Base-by-base conservation (phyloP, 1,284 basidiomycete genomes). In the Earliella scabrosa region DNA sequence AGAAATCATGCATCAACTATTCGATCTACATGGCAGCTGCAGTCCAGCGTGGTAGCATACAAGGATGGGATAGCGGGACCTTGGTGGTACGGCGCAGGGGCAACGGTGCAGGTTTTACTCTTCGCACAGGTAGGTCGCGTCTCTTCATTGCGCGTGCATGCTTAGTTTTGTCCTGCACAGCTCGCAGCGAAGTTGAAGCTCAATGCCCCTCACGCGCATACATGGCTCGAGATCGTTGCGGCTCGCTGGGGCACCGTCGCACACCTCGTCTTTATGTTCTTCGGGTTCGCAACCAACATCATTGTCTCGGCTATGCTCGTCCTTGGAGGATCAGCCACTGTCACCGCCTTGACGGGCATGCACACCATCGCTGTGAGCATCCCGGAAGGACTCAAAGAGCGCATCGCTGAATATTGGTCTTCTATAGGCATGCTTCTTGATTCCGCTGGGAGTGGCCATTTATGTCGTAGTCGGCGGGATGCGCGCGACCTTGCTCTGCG, bases 41-140 rank as follows among this genome's bases (percentile, higher is more conserved):
- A 92, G 80, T 89, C 87, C 46, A 90, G 87, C 63, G 89, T 90
- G 2, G 86, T 93, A 2, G 90, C 86, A 0, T 96, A 95, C 73
- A 89, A 88, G 69, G 93, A 87, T 65, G 93, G 93, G 57, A 82
- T 85, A 71, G 82, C 77, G 2, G 78, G 77, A 4, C 75, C 77
- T 0, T 80, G 77, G 75, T 80, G 78, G 75, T 79, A 79, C 58
- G 77, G 75, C 9, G 72, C 77, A 10, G 77, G 77, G 24, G 76
- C 72, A 39, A 82, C 79, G 0, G 76, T 83, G 6, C 83, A 85
- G 60, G 81, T 85, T 26, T 69, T 85, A 11, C 71, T 84, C 9
- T 83, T 83, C 61, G 63, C 68, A 52, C 63, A 73, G 69, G 74
- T 75, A 39, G 9, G 71, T n/a, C n/a, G n/a, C n/a, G n/a, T n/a